Conservation (phyloP, 257 asterid species). For the Solanum sejunctum region DNA sequence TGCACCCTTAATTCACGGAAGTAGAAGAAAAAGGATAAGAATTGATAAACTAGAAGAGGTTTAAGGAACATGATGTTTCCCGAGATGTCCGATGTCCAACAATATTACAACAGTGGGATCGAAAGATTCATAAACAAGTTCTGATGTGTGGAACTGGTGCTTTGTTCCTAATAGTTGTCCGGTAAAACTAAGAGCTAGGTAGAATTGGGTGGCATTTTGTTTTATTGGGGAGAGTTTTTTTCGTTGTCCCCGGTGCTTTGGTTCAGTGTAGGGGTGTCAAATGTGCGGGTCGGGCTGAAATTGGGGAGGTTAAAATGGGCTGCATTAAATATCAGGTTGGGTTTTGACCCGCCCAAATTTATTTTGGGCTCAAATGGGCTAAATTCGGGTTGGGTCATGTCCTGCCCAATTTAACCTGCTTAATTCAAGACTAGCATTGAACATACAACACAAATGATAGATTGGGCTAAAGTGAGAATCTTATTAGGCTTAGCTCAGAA, state of each 20-base stretch:
- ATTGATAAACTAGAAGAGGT: neutral
- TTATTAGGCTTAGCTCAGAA: no score
- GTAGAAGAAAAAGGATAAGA: neutral
- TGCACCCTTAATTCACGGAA: neutral
- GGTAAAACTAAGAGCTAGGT: neutral
- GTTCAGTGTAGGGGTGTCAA: neutral
- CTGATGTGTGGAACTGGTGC: neutral
- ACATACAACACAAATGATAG: no score
- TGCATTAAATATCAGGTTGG: no score
- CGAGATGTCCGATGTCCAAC: neutral
- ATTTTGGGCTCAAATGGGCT: no score
- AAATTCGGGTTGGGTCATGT: no score
- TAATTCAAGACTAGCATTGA: no score
- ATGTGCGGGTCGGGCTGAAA: no score
- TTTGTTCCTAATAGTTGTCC: neutral
- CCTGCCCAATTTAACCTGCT: no score
- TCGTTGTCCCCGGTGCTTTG: neutral
- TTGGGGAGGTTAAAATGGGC: no score
- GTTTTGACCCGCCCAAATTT: no score
- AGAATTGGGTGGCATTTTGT: neutral
- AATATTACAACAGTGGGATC: neutral
- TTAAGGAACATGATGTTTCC: neutral
- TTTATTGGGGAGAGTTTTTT: neutral
- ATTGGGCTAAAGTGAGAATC: no score
- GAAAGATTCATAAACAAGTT: neutral